Evolutionary conservation across 1,284 basidiomycete species (phyloP), one percentile per base, ranked within the genome.

Genomic region (Mycosarcoma mackinlayi): DNA sequence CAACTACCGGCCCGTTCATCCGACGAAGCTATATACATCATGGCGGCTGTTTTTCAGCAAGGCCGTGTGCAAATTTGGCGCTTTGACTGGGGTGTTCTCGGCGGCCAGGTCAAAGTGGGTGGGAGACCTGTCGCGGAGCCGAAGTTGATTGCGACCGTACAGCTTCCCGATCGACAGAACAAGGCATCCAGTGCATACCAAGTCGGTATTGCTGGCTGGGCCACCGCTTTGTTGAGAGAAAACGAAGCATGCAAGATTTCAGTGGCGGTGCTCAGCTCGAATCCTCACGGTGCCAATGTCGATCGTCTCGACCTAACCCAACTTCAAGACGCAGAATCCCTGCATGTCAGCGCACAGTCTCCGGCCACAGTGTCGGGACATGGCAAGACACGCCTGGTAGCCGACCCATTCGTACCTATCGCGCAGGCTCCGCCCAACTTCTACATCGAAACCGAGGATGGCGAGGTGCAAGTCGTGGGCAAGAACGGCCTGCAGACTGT

Each of bases 1-100:
- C 89, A 94, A 78, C 83, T 89, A 4, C 84, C 89, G 2, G 51
- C 55, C 13, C 16, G 28, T 1, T 33, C 54, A 6, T 16, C 46
- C 5, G 46, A 63, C 7, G 52, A 50, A 10, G 66, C 67, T 3
- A 47, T 63, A 6, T 90, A 94, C 66, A 79, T 87, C 1, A 81
- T 95, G 2, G 89, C 88, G 5, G 81, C 89, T 1, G 84, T 96
- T 1, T 92, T 89, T 59, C 62, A 79, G 2, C 78, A 83, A 25
- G 85, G 84, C 0, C 31, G 42, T 6, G 80, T 91, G 4, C 88
- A 91, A 55, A 69, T 93, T 2, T 94, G 89, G 88, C 85, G 53
- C 18, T 53, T 80, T n/a, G 67, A 64, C n/a, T 78, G 75, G 64
- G 73, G 75, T 37, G 27, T 46, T 21, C 61, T 78, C 8, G 54